Base-by-base conservation (phyloP, 768 basidiomycete genomes). In the Daedalea quercina region DNA sequence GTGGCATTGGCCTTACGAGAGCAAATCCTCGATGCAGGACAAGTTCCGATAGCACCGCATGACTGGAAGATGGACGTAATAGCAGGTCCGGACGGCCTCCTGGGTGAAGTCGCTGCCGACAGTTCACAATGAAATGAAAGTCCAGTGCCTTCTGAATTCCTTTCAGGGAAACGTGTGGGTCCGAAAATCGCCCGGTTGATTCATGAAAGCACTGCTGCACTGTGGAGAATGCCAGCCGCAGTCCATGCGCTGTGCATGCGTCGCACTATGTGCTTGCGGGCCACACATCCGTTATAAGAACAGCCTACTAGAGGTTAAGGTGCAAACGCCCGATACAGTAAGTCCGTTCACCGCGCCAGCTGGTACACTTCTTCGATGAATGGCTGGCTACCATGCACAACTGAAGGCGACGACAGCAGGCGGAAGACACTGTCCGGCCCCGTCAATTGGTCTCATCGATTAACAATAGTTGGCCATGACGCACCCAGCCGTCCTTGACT, bases 11-110 rank as follows among this genome's bases (percentile, higher is more conserved):
- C 82, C 2, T 68, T 88, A 35, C 74, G 77, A 24, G 82, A 85
- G 58, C 86, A 88, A 57, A 59, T 87, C 12, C 63, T 86, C 20
- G 75, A 75, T 34, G 66, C 58, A n/a, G 72, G 70, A 26, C 53
- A 70, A 47, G 72, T 88, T 22, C 86, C 85, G 7, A 72, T 74
- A 48, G 76, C 63, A 17, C 73, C 75, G 47, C 71, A 73, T 58
- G 86, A 88, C 66, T 83, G 82, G 77, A 77, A 74, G 57, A 69
- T 88, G 69, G 81, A 88, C 63, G 64, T 74, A 44, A 72, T 88
- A 53, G 67, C 87, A 43, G 79, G 80, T 33, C 71, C 75, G 19
- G 69, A 76, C 51, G 72, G 67, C 44, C 65, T 72, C 55, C 57
- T 70, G 51, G 44, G 24, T 26, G 28, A 9, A n/a, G 20, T 19